A percentile compares a stretch with the other conserved stretches of the same genome.
phyloP scores from a whole-genome alignment of 495 filamentous ascomycete genomes.

The Amniculicola lignicola region DNA sequence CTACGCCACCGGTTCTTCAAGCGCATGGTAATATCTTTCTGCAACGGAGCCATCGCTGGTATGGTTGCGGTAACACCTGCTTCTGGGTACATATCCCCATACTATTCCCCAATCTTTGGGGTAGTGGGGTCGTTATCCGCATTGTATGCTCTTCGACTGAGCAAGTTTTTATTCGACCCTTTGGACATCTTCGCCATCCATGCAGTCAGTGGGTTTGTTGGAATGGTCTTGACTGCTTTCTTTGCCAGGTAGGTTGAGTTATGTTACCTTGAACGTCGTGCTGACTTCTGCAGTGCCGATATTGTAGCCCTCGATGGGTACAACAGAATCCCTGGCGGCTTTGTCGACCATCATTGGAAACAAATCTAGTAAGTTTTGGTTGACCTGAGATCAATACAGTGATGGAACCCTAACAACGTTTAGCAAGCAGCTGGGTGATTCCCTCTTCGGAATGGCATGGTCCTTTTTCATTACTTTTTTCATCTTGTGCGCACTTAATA shows the following conservation, averaged over 20 bases:
- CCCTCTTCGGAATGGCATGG: not conserved
- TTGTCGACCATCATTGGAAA: not conserved
- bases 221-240: slow-evolving; percentile 9
- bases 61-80: slow-evolving; percentile 4
- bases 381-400: not conserved
- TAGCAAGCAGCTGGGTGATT: slow-evolving; percentile 2
- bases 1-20: not conserved
- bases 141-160: not conserved
- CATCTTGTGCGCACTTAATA: not conserved
- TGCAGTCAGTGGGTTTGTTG: slow-evolving; percentile 1
- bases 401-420: not conserved
- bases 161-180: slow-evolving; percentile 5
- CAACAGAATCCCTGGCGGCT: not conserved
- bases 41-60: slow-evolving; percentile 3
- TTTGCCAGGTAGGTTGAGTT: not conserved
- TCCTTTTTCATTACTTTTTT: not conserved
- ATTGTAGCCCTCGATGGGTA: slow-evolving; percentile 8
- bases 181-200: slow-evolving; percentile 8
- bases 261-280: not conserved
- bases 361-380: not conserved
- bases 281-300: not conserved
- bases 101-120: slow-evolving; percentile 3
- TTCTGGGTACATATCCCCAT: slow-evolving; percentile 5
- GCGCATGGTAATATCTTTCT: not conserved
- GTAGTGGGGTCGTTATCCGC: not conserved